Evolutionary conservation across 352 stramenopile species (phyloP).

Genomic region (Phytopythium delawarense): DNA sequence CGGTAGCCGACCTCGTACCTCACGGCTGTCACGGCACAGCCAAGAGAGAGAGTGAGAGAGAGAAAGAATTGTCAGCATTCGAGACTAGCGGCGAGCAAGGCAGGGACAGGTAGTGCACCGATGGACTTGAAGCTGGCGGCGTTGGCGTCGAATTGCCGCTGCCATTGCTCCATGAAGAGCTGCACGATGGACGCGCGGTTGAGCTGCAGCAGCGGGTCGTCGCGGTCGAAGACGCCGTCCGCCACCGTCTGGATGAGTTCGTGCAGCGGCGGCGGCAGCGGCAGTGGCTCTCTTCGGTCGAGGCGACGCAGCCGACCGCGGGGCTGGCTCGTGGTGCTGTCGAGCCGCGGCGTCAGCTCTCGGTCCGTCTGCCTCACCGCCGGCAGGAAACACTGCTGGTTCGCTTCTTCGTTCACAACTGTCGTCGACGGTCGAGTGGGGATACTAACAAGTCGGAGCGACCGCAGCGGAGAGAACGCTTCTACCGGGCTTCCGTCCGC

Average conservation of each 20-base stretch:
- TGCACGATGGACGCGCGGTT: constrained; percentile 49
- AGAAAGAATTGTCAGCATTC: not conserved
- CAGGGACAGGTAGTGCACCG: constrained; percentile 18
- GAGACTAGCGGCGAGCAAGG: not conserved
- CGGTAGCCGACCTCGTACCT: constrained; percentile 62
- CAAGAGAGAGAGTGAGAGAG: not conserved
- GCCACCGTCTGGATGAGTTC: constrained; percentile 51
- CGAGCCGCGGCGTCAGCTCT: not conserved
- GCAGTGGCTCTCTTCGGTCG: not conserved
- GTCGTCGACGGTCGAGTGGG: not conserved
- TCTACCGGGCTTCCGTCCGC: not conserved
- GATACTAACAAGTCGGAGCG: constrained; percentile 29
- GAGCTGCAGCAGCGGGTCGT: constrained; percentile 40
- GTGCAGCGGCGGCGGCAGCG: constrained; percentile 30
- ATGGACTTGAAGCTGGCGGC: constrained; percentile 59
- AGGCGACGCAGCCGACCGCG: not conserved
- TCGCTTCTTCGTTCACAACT: not conserved
- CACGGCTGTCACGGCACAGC: constrained; percentile 23
- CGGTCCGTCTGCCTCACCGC: not conserved
- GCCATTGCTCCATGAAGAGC: constrained; percentile 62
- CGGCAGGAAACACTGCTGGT: not conserved
- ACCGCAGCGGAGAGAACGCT: constrained; percentile 37
- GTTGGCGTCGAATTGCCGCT: constrained; percentile 49
- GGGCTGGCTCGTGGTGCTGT: not conserved
- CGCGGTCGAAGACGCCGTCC: constrained; percentile 33